phyloP scores from a whole-genome alignment of 257 asterid genomes.

The Avicennia marina region DNA sequence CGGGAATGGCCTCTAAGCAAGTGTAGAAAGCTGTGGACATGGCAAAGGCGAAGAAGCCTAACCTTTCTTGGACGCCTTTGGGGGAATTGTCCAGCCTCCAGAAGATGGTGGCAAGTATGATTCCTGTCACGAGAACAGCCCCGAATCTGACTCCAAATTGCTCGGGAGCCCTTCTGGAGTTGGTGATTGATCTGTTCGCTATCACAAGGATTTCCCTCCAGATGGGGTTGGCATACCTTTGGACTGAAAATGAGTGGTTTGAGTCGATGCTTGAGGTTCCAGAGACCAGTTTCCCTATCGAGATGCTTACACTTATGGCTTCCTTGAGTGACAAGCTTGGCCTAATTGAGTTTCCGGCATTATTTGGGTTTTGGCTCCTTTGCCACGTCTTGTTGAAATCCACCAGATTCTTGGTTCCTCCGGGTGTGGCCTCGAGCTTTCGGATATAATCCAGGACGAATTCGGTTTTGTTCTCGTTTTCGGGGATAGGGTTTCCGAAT shows the following conservation, averaged over 20 bases:
- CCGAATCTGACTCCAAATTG: conserved; percentile 31
- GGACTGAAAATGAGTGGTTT: conserved; percentile 21
- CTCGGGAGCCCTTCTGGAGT: conserved; percentile 40
- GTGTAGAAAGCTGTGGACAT: conserved; percentile 39
- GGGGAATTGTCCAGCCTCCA: conserved; percentile 41
- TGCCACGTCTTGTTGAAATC: conserved; percentile 33
- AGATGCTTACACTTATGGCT: conserved; percentile 36
- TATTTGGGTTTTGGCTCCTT: background rate
- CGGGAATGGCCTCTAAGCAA: conserved; percentile 38
- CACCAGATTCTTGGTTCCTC: conserved; percentile 30
- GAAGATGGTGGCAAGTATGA: conserved; percentile 34
- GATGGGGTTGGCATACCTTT: conserved; percentile 33
- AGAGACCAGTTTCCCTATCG: conserved; percentile 36
- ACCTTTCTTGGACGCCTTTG: conserved; percentile 34
- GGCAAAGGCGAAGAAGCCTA: conserved; percentile 34
- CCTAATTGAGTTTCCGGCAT: background rate
- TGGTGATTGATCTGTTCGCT: conserved; percentile 28
- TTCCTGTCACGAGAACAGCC: conserved; percentile 36
- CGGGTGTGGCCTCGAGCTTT: conserved; percentile 28
- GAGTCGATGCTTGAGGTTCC: conserved; percentile 24
- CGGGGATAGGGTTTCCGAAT: conserved; percentile 38
- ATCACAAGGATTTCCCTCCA: conserved; percentile 37
- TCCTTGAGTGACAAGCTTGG: conserved; percentile 23
- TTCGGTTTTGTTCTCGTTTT: conserved; percentile 33
- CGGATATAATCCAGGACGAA: conserved; percentile 37